phyloP scores from a whole-genome alignment of 805 yeast species.

The Candida pseudofarinosa region DNA sequence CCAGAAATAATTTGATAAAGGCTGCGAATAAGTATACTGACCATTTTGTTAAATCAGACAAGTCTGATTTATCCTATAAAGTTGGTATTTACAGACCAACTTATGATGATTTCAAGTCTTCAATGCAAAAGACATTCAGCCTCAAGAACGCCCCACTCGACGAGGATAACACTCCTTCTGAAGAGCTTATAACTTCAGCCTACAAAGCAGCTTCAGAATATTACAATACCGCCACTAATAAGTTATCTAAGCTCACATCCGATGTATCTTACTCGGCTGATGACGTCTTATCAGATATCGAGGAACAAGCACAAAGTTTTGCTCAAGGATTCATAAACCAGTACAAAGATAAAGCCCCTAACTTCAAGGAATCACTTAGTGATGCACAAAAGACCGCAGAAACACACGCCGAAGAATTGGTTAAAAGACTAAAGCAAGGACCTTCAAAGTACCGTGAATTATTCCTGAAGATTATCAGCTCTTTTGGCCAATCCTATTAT shows the following conservation, averaged over 20 bases:
- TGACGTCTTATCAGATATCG: constrained; percentile 14
- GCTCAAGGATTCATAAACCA: constrained; percentile 9
- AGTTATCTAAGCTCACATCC: constrained; percentile 8
- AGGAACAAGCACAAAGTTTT: constrained; percentile 16
- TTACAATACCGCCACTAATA: constrained; percentile 16
- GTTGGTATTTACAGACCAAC: constrained; percentile 15
- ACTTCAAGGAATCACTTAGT: constrained; percentile 8
- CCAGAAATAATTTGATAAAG: constrained; percentile 20
- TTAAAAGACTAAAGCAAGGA: neutral
- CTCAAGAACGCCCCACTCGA: constrained; percentile 7
- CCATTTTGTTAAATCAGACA: constrained; percentile 2
- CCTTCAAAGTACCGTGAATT: neutral
- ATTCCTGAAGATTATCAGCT: neutral
- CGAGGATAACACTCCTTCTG: constrained; percentile 6
- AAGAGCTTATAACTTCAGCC: constrained; percentile 13
- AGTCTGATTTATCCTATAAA: constrained; percentile 12
- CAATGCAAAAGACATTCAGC: constrained; percentile 17
- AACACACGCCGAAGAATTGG: constrained; percentile 3
- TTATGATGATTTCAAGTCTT: constrained; percentile 12
- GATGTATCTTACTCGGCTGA: constrained; percentile 10
- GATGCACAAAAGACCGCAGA: constrained; percentile 12
- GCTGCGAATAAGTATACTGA: constrained; percentile 12
- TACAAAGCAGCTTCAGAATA: constrained; percentile 16
- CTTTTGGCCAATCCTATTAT: neutral
- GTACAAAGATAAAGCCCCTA: constrained; percentile 5